Evolutionary conservation across 1,284 basidiomycete genomes (phyloP).

Genomic region (Golubevia sp.): DNA sequence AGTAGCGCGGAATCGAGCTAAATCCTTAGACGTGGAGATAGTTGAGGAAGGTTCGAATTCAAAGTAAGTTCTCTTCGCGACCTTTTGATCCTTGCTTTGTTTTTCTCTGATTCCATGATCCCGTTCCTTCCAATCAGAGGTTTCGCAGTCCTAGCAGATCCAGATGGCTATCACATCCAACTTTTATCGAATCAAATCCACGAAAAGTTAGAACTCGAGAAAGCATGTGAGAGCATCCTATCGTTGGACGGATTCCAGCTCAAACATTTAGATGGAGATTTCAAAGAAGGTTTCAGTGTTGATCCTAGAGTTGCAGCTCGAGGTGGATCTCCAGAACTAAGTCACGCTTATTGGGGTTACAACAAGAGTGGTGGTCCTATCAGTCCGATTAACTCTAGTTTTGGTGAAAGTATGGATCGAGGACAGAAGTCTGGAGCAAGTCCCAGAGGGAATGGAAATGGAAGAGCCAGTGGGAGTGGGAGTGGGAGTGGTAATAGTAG

Average conservation of each 20-base stretch:
- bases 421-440: too few relatives aligned
- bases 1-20: constrained; percentile 13
- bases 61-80: constrained; percentile 9
- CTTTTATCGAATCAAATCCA: constrained; percentile 1
- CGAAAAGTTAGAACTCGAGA: background rate
- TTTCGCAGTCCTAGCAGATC: constrained; percentile 14
- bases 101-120: too few relatives aligned
- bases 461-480: too few relatives aligned
- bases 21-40: constrained; percentile 11
- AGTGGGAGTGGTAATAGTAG: too few relatives aligned
- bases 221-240: background rate
- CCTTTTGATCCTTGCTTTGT: background rate
- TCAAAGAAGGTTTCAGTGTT: background rate
- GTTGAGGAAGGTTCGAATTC: constrained; percentile 13
- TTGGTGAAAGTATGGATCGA: too few relatives aligned
- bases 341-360: background rate
- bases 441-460: too few relatives aligned
- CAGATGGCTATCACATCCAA: constrained; percentile 22
- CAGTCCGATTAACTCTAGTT: background rate
- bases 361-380: background rate
- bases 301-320: background rate
- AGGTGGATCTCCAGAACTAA: background rate
- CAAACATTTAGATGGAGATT: background rate
- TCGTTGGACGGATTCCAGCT: background rate
- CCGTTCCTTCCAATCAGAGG: constrained; percentile 1